Conservation (phyloP, 2,329 filamentous ascomycete genomes). For the Fusarium protoensiforme region DNA sequence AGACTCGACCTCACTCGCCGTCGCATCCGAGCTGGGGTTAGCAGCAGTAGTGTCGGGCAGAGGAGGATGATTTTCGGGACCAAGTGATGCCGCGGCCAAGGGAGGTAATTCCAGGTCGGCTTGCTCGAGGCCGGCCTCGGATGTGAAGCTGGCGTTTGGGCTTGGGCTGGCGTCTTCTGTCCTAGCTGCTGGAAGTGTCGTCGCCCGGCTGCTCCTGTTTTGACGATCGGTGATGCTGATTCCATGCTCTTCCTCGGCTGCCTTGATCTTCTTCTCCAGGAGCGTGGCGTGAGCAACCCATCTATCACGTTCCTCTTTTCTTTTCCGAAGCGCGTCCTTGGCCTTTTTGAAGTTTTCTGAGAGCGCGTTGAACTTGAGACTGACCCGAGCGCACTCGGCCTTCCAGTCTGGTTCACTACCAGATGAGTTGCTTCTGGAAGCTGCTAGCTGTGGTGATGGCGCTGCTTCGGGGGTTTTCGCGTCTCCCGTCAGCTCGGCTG, state of each 20-base stretch:
- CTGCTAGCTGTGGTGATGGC: neutral
- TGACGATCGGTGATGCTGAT: constrained; percentile 45
- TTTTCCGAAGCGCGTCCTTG: constrained; percentile 52
- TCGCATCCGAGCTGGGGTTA: constrained; percentile 42
- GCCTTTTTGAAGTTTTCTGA: constrained; percentile 54
- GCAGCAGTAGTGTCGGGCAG: neutral
- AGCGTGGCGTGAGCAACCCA: constrained; percentile 60
- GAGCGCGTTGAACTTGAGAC: constrained; percentile 55
- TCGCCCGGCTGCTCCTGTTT: constrained; percentile 16
- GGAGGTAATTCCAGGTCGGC: constrained; percentile 43
- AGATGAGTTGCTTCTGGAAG: constrained; percentile 1
- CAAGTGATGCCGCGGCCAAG: constrained; percentile 35
- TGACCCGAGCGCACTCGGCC: constrained; percentile 51
- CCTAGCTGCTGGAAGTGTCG: constrained; percentile 11
- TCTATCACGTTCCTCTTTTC: constrained; percentile 53
- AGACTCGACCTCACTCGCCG: constrained; percentile 43
- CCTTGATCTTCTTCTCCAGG: constrained; percentile 56
- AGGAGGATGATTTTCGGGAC: constrained; percentile 7
- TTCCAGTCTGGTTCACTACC: constrained; percentile 38
- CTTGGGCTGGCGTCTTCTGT: constrained; percentile 21
- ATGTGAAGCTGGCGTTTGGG: constrained; percentile 32
- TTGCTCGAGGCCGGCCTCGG: constrained; percentile 40
- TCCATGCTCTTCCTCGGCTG: constrained; percentile 53
- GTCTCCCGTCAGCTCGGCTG: neutral
- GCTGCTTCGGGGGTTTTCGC: neutral